Evolutionary conservation across 495 filamentous ascomycete species (phyloP).

Genomic region (Trichoderma orchidacearum): DNA sequence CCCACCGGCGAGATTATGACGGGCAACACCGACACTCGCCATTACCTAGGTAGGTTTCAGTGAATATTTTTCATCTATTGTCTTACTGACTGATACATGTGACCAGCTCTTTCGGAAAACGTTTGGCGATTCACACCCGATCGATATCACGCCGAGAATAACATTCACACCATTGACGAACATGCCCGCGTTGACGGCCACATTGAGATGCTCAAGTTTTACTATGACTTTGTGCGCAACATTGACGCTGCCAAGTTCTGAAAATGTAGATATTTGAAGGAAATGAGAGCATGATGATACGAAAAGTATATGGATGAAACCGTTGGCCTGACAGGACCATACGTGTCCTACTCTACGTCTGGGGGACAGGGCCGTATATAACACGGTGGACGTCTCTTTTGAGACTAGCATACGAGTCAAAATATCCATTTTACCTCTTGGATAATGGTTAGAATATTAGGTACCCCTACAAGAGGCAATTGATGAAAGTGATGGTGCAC

Average conservation of each 20-base stretch:
- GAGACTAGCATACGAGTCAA: too few species aligned
- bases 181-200: constrained; percentile 41
- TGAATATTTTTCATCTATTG: not conserved
- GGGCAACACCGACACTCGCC: constrained; percentile 61
- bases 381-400: too few species aligned
- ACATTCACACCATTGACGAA: constrained; percentile 53
- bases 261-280: too few species aligned
- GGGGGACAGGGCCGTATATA: too few species aligned
- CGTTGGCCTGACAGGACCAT: too few species aligned
- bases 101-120: constrained; percentile 14
- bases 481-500: too few species aligned
- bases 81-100: constrained; percentile 1
- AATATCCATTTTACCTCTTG: too few species aligned
- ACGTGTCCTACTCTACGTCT: too few species aligned
- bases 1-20: constrained; percentile 60
- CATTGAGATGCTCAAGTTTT: constrained; percentile 44
- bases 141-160: constrained; percentile 32
- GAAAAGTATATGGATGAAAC: too few species aligned
- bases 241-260: constrained; percentile 26
- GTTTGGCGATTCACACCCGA: constrained; percentile 49
- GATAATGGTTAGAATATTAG: too few species aligned
- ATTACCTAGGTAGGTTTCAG: constrained; percentile 43
- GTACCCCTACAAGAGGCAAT: too few species aligned
- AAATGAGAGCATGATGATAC: not conserved
- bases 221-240: constrained; percentile 33